Evolutionary conservation across 2,329 filamentous ascomycete species (phyloP).

Genomic region (Fusarium xyrophilum): DNA sequence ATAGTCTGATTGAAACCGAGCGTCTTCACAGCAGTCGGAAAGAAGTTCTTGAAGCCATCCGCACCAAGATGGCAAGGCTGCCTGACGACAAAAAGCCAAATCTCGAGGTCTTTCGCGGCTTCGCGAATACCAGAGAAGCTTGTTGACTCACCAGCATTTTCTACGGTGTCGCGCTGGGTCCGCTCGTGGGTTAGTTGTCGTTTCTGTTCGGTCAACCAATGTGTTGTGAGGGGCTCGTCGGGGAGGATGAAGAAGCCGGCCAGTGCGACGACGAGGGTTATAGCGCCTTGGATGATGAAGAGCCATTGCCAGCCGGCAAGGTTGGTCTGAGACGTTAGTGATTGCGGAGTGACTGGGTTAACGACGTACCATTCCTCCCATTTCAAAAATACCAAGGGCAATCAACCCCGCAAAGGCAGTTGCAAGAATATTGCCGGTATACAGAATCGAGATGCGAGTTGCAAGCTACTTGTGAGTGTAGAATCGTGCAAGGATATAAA

Average conservation of each 20-base stretch:
- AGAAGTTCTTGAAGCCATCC: conserved; percentile 52
- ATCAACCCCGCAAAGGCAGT: conserved; percentile 53
- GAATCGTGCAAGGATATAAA: conserved; percentile 58
- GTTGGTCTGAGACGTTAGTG: background rate
- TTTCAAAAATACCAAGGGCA: conserved; percentile 50
- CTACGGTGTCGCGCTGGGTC: conserved; percentile 54
- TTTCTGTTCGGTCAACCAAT: conserved; percentile 52
- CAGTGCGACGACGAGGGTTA: conserved; percentile 37
- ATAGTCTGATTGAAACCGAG: conserved; percentile 36
- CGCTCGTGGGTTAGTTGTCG: conserved; percentile 51
- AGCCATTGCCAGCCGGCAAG: conserved; percentile 50
- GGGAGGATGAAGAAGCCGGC: conserved; percentile 39
- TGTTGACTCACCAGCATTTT: conserved; percentile 49
- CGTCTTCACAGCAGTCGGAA: conserved; percentile 39
- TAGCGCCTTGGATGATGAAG: conserved; percentile 70
- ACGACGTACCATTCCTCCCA: conserved; percentile 31
- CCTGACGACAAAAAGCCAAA: conserved; percentile 58
- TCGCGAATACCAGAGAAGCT: conserved; percentile 53
- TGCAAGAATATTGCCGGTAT: conserved; percentile 49
- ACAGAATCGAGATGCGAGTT: conserved; percentile 53
- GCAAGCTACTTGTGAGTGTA: conserved; percentile 60
- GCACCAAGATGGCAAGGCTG: conserved; percentile 59
- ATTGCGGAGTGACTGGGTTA: fast-evolving
- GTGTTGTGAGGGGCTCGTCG: conserved; percentile 52
- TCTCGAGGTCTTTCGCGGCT: conserved; percentile 53